Evolutionary conservation across 1,139 yeast species (phyloP), one percentile per base, ranked within the genome.

Genomic region (Starmera stellimalicola): DNA sequence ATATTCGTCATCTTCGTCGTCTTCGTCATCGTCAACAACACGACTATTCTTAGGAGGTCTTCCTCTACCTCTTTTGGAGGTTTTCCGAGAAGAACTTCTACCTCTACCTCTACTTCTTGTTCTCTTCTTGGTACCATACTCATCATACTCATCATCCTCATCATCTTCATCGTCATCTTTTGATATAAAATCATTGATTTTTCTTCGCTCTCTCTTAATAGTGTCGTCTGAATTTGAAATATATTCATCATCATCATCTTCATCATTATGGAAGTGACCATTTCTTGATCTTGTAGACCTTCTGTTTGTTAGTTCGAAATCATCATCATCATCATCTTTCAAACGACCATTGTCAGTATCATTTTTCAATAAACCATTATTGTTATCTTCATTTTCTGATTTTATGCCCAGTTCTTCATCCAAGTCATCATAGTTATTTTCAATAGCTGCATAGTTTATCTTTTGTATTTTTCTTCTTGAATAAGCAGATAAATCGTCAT

Each of bases 311-410:
- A 16, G 12, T n/a, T 33, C 41, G 23, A 32, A 39, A 8, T 35
- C 47, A 23, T 40, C 47, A 24, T 40, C 44, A 27, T 44, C 37
- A 7, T 38, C 43, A n/a, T 38, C 36, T 16, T 37, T 34, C 28
- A 44, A 54, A n/a, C 50, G 64, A 12, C 59, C 68, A 11, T 57
- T 65, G 3, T 57, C 65, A 8, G 55, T 63, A 1, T 51, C 63
- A 7, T 47, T 50, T 1, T 39, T 45, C 18, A 16, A 5, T 7
- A 9, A 7, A 3, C 17, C 27, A 10, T 37, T 35, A 26, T 31
- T 37, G 16, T 38, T 35, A 26, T 37, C 41, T 12, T 40, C 40
- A 9, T 29, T 45, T 18, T 48, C 48, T 25, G 42, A 53, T 18
- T 47, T 55, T 14, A 44, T 43, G 17, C 40, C 43, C 25, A 37